Conservation (phyloP, 257 asterid genomes). For the Solanum habrochaites region DNA sequence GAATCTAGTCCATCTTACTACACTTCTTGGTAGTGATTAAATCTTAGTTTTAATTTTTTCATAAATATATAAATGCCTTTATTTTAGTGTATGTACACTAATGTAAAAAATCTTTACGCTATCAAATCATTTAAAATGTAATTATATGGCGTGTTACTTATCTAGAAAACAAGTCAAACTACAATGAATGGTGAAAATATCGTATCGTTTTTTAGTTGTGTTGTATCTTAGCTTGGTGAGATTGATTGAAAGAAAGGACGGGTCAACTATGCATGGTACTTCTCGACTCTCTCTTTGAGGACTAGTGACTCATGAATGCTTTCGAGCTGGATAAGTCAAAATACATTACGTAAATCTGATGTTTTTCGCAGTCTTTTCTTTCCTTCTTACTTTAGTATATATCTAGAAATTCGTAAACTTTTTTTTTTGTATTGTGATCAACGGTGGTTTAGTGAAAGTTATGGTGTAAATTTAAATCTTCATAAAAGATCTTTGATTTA, state of each 20-base stretch:
- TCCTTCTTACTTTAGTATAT: no score
- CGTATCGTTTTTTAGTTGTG: not conserved
- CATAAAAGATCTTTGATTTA: not conserved
- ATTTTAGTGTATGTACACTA: not conserved
- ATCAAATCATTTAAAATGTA: not conserved
- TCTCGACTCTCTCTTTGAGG: no score
- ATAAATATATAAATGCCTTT: not conserved
- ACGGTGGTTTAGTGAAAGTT: not conserved
- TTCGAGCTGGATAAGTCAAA: no score
- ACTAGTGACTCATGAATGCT: no score
- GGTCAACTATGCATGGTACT: no score
- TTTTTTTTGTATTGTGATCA: not conserved
- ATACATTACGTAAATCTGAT: no score
- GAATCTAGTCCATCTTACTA: not conserved
- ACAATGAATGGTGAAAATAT: not conserved
- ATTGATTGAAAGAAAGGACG: no score
- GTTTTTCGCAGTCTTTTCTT: not conserved
- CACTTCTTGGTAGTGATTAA: not conserved
- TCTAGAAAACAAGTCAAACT: not conserved
- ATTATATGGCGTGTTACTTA: not conserved
- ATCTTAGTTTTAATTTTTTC: not conserved
- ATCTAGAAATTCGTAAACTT: not conserved
- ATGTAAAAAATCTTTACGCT: not conserved
- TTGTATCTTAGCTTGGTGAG: no score
- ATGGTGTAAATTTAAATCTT: not conserved